Conservation (phyloP, 768 basidiomycete genomes). For the Macrolepiota albuminosa region DNA sequence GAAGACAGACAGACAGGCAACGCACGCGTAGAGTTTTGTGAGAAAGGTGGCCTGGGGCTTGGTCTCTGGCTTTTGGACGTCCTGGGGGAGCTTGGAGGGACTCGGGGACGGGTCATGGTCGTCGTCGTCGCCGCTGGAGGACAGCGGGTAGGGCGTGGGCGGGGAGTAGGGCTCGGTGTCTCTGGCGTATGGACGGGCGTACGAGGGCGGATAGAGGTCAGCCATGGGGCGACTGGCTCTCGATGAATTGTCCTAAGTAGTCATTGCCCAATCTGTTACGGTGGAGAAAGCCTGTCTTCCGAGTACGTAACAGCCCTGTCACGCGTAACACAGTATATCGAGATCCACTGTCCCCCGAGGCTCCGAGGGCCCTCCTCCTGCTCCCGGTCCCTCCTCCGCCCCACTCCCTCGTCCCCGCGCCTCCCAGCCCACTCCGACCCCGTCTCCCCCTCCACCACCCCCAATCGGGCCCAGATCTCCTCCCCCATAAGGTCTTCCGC, state of each 20-base stretch:
- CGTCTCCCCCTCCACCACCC: neutral
- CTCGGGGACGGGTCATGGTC: conserved; percentile 47
- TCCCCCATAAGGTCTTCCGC: conserved; percentile 21
- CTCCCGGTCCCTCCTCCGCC: neutral
- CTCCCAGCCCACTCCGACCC: too few species aligned
- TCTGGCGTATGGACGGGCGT: conserved; percentile 28
- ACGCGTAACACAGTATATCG: conserved; percentile 18
- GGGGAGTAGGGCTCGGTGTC: conserved; percentile 27
- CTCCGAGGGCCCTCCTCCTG: conserved; percentile 25
- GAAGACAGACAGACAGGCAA: conserved; percentile 16
- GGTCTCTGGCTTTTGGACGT: conserved; percentile 56
- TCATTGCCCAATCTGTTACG: conserved; percentile 23
- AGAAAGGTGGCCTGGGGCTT: conserved; percentile 94
- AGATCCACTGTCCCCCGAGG: conserved; percentile 29
- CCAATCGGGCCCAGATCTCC: conserved; percentile 24
- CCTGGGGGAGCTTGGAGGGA: conserved; percentile 34
- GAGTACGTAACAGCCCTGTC: conserved; percentile 35
- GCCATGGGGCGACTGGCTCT: conserved; percentile 39
- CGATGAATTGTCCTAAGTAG: conserved; percentile 23
- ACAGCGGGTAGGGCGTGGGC: conserved; percentile 25
- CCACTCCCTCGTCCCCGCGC: neutral
- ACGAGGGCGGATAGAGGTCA: conserved; percentile 50
- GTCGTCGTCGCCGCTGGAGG: conserved; percentile 35
- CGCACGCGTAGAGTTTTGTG: conserved; percentile 93
- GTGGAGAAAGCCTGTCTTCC: conserved; percentile 43